A percentile compares a stretch with the other conserved stretches of the same genome.
phyloP scores from a whole-genome alignment of 805 yeast species.

The Priceomyces fermenticarens region DNA sequence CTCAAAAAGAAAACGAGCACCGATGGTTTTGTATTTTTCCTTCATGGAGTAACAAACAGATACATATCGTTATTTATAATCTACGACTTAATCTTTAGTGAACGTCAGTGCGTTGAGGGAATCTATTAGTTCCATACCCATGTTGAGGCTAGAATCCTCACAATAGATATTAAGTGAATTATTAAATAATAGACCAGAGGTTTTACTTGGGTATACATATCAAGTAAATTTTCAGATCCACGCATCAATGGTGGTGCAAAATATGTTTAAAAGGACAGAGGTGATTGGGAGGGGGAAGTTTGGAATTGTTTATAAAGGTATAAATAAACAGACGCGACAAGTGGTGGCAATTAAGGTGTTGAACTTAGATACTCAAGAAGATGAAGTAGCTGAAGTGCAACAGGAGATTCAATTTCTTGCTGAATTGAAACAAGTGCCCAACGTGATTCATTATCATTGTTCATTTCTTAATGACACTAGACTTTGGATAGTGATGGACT shows the following conservation, averaged over 20 bases:
- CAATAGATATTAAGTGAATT: too few relatives aligned
- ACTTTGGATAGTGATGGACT: conserved; percentile 96
- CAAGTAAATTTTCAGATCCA: too few relatives aligned
- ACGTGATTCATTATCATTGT: conserved; percentile 90
- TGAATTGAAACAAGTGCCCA: conserved; percentile 80
- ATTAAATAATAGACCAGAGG: too few relatives aligned
- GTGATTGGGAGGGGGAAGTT: conserved; percentile 95
- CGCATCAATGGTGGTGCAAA: background rate
- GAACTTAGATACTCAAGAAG: conserved; percentile 88
- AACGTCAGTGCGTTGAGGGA: too few relatives aligned
- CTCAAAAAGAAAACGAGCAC: too few relatives aligned
- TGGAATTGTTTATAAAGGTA: conserved; percentile 93
- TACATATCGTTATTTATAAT: too few relatives aligned
- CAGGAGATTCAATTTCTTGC: conserved; percentile 85
- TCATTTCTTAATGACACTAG: conserved; percentile 84
- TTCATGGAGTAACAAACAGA: too few relatives aligned
- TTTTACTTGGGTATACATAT: too few relatives aligned
- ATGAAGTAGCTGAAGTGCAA: conserved; percentile 93
- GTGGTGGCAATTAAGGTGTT: conserved; percentile 91
- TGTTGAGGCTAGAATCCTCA: too few relatives aligned
- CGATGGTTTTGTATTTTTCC: too few relatives aligned
- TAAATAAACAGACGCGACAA: conserved; percentile 63
- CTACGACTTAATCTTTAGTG: too few relatives aligned
- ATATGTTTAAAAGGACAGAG: conserved; percentile 73
- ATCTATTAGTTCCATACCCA: too few relatives aligned